Conservation (phyloP, 2,329 filamentous ascomycete species). For the Neopestalotiopsis rosae region DNA sequence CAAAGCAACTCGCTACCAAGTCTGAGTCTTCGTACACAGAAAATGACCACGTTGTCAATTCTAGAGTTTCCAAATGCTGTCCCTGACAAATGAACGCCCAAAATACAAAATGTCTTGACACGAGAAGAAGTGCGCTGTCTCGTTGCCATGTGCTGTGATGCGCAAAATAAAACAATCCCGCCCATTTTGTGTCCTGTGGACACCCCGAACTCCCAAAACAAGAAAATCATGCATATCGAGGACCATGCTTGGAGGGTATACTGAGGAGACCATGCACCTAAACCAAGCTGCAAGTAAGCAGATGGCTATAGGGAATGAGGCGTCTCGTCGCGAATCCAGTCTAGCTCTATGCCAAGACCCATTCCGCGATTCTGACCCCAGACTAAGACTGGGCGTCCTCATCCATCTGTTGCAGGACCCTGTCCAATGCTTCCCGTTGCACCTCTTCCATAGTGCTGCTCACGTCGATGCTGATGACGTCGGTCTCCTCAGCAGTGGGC, state of each 20-base stretch:
- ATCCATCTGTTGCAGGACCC: constrained; percentile 60
- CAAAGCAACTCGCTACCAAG: background rate
- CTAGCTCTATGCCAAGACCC: constrained; percentile 3
- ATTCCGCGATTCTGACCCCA: constrained; percentile 12
- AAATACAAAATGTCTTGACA: background rate
- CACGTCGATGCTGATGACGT: constrained; percentile 76
- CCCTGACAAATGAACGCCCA: background rate
- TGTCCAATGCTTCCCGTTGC: constrained; percentile 61
- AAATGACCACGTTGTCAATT: background rate
- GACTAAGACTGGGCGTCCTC: constrained; percentile 35
- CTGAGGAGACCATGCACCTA: background rate
- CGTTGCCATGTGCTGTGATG: background rate
- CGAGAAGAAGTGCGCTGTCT: background rate
- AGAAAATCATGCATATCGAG: background rate
- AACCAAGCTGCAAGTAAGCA: background rate
- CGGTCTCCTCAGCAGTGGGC: constrained; percentile 71
- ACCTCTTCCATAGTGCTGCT: constrained; percentile 64
- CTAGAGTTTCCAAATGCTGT: background rate
- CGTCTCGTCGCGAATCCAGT: background rate
- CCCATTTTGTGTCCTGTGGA: background rate
- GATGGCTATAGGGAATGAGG: background rate
- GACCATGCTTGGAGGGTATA: background rate
- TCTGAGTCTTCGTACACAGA: background rate
- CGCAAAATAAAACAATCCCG: background rate
- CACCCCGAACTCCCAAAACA: background rate